Base-by-base conservation (phyloP, 352 stramenopile species). In the Pythium apleroticum region DNA sequence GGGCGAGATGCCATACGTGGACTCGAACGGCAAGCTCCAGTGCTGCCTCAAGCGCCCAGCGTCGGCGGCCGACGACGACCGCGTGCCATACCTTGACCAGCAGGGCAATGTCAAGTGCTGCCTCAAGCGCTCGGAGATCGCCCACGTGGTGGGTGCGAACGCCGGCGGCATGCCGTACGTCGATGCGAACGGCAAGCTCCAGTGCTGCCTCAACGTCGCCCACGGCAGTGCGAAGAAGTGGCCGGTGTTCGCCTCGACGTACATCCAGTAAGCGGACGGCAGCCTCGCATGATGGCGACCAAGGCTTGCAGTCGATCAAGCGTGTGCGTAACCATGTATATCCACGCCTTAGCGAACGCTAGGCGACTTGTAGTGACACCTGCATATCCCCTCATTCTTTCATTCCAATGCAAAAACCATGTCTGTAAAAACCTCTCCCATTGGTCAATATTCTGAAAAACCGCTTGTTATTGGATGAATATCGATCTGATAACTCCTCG, bases 121-220 rank as follows among this genome's bases (percentile, higher is more conserved):
- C 19, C 8, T 41, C 33, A 41, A 41, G 33, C 33, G 31, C 52
- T 46, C 12, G 27, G 24, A 45, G 52, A 30, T 24, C 52, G 8
- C 8, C 7, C 50, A 37, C 24, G 14, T 30, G 50, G 4, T 41
- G 33, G 12, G 33, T 10, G 19, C 22, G 15, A 50, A 50, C 43
- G 22, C 43, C 19, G 19, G 43, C 15, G 43, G 43, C 43, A 50
- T 57, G 30, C 57, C 57, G 43, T 64, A 64, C 57, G 31, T 55
- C 8, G 57, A 64, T 22, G 28, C 45, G 8, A 57, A 57, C 25
- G 57, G 57, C 46, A 39, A 56, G 25, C 30, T 64, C 57, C 55
- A 64, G 46, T 64, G 57, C 54, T 61, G 54, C 54, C n/a, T 61
- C 37, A 41, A 52, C 33, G 11, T 30, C 33, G 33, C 19, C 54